Evolutionary conservation across 225 moss, liverwort and hornwort genomes (phyloP), one percentile per base, ranked within the genome.

Genomic region (Straminergon stramineum): DNA sequence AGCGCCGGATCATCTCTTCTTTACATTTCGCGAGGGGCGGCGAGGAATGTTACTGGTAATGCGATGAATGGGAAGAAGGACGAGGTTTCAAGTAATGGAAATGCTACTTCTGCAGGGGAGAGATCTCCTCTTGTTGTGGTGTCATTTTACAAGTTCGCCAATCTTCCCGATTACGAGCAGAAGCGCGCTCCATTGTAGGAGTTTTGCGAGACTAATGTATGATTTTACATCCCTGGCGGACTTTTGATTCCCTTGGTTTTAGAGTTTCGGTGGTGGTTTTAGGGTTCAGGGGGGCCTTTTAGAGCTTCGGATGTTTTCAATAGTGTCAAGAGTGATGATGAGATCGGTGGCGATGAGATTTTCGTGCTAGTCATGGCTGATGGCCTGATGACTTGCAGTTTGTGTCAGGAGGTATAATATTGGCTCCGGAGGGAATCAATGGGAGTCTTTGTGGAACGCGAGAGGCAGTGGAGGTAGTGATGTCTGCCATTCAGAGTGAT

Each of bases 381-480:
- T 86, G 81, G 86, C 86, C 89, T 92, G 86, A 90, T 94, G 90
- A 39, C 83, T 75, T 91, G 92, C 95, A 99, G 96, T 95, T 93
- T 86, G 99, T 99, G 21, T 97, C 99, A 80, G 99, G 99, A 83
- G 94, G 97, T 81, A 96, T 97, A 73, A 97, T 97, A 81, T 89
- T 99, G 92, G 95, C 99, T 24, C 91, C 94, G 43, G 99, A 99
- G 91, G 97, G 97, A 34, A 97, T 99, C 85, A 99, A 97, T 94
- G 97, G 99, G 71, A 99, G 97, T 87, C 92, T 97, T 41, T 99
- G 99, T 79, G 97, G 99, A 85, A 97, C 96, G 52, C 92, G 95
- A 84, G 97, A 96, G 89, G 92, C 97, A 51, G 92, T 99, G 77
- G 95, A 97, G 81, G 91, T 85, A 2, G 97, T 99, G 61, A 93